Conservation (phyloP, 805 yeast species). For the Teunomyces cretensis region DNA sequence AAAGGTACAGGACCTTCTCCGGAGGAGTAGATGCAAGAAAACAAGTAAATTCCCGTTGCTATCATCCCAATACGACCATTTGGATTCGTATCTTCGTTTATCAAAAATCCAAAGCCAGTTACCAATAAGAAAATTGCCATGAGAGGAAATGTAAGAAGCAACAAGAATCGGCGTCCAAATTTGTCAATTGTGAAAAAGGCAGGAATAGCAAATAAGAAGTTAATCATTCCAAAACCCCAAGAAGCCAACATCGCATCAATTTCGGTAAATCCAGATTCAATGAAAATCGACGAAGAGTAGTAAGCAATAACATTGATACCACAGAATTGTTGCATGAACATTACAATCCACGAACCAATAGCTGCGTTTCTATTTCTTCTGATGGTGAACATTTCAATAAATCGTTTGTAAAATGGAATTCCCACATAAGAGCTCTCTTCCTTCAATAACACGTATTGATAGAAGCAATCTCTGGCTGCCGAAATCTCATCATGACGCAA, state of each 20-base stretch:
- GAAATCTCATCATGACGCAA: slow-evolving; percentile 48
- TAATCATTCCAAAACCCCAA: slow-evolving; percentile 82
- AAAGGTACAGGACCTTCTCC: slow-evolving; percentile 92
- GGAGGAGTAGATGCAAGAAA: slow-evolving; percentile 70
- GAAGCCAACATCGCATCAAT: slow-evolving; percentile 72
- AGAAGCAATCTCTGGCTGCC: slow-evolving; percentile 67
- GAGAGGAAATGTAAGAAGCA: slow-evolving; percentile 60
- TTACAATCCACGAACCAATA: slow-evolving; percentile 74
- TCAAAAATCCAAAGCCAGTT: slow-evolving; percentile 74
- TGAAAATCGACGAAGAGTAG: slow-evolving; percentile 76
- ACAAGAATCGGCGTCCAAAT: slow-evolving; percentile 67
- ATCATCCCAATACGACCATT: slow-evolving; percentile 66
- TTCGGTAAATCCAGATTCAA: slow-evolving; percentile 62
- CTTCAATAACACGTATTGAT: slow-evolving; percentile 54
- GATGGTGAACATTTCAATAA: slow-evolving; percentile 61
- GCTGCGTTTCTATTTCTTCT: slow-evolving; percentile 85
- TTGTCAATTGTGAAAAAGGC: slow-evolving; percentile 78
- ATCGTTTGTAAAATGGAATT: slow-evolving; percentile 44
- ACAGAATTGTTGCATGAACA: slow-evolving; percentile 90
- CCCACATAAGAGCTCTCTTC: slow-evolving; percentile 58
- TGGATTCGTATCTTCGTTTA: slow-evolving; percentile 41
- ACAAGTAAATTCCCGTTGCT: slow-evolving; percentile 71
- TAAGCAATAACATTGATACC: slow-evolving; percentile 88
- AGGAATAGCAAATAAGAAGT: slow-evolving; percentile 78
- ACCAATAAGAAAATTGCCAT: slow-evolving; percentile 60